Base-by-base conservation (phyloP, 352 stramenopile genomes). In the Phytophthora pisi region DNA sequence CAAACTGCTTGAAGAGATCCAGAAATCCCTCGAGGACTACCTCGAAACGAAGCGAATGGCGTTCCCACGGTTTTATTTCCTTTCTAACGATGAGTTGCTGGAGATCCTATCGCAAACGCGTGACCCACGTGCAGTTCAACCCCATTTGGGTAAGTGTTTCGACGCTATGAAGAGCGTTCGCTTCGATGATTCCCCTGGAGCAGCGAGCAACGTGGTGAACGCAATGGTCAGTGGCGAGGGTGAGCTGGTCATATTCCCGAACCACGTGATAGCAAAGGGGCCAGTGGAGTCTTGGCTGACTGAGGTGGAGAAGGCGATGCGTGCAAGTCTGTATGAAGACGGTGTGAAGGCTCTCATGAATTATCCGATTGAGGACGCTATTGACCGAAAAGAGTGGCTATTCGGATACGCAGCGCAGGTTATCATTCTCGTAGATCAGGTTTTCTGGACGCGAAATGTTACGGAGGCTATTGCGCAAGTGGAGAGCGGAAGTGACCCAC, bases 121-220 rank as follows among this genome's bases (percentile, higher is more conserved):
- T 4, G 92, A 98, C 24, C 92, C 92, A 5, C 84, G 88, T 2
- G 91, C 92, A 24, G 92, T 97, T 8, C 92, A 98, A 52, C 91
- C 92, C 0, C 92, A 98, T 70, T 74, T 98, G 26, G 84, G 82
- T 3, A 98, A 98, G 58, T 98, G 91, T 61, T 98, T 98, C 64
- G 92, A 98, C 52, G 91, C 91, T 4, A 97, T 98, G 81, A 97
- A 97, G 68, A 95, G 85, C 45, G 93, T 98, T 52, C 84, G 88
- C 6, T 98, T 97, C 64, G 82, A 83, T 36, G 83, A 91, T 31
- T 64, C 65, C 1, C 57, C 65, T 10, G 72, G 70, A 11, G 68
- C 67, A 9, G 67, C 68, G 18, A 80, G 49, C 38, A 88, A 88
- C 36, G 31, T 89, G 0, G 86, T 97, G 42, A 89, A 84, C 13